A percentile compares a stretch with the other conserved stretches of the same genome.
These are phyloP conservation scores for Leptographium flavum DNA, from an alignment of 2,329 filamentous ascomycete species.

Conservation along the genomic window DNA sequence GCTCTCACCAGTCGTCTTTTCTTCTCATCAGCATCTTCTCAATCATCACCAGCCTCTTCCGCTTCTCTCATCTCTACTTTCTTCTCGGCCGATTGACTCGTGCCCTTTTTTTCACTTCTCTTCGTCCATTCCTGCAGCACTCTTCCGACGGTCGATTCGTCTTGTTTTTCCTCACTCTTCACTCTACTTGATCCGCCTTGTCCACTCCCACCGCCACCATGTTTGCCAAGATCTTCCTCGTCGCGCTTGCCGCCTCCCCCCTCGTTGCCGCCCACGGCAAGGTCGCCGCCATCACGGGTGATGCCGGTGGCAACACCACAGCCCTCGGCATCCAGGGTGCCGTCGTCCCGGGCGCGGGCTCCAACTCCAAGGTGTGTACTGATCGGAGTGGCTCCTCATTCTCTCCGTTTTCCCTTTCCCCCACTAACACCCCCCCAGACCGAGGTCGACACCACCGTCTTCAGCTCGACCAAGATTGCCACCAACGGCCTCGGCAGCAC, in stretches of 20 bases:
- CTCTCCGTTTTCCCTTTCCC: background rate
- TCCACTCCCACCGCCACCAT: conserved; percentile 10
- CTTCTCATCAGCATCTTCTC: background rate
- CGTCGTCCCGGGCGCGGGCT: conserved; percentile 24
- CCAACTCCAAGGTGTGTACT: conserved; percentile 18
- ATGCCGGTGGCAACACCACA: conserved; percentile 26
- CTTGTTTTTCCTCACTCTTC: conserved; percentile 4
- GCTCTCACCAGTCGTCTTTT: background rate
- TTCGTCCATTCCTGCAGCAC: too few species aligned
- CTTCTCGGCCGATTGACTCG: conserved; percentile 7
- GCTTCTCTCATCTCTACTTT: background rate
- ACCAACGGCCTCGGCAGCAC: conserved; percentile 25
- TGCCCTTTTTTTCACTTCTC: conserved; percentile 8
- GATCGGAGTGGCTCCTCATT: background rate
- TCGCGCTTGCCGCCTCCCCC: conserved; percentile 15
- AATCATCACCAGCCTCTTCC: background rate
- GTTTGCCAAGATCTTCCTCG: conserved; percentile 14
- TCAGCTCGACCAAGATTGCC: conserved; percentile 19
- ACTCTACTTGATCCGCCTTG: background rate
- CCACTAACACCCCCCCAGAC: conserved; percentile 15
- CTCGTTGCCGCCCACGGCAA: conserved; percentile 20
- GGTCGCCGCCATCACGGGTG: conserved; percentile 17
- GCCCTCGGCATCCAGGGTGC: conserved; percentile 26
- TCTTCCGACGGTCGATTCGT: too few species aligned
- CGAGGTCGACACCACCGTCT: conserved; percentile 31